Evolutionary conservation across 345 rosid genomes (phyloP).

Genomic region (Populus euphratica): DNA sequence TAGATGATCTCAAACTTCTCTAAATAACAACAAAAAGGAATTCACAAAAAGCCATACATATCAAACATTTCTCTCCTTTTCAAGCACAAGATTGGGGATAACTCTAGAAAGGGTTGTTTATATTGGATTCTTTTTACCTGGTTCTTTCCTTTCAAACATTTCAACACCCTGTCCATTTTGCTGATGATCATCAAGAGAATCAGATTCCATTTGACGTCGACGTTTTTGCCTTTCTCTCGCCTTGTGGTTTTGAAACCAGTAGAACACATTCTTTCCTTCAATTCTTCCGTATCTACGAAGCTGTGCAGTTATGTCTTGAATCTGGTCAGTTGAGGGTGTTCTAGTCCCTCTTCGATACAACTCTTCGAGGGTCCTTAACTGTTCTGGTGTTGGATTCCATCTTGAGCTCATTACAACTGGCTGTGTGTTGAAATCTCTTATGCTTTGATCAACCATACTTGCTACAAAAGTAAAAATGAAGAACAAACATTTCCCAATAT

Average conservation of each 20-base stretch:
- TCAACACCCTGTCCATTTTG: slow-evolving; percentile 26
- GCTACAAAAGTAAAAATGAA: slow-evolving; percentile 11
- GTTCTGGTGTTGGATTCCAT: slow-evolving; percentile 98
- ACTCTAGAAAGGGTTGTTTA: background rate
- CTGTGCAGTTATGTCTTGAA: slow-evolving; percentile 82
- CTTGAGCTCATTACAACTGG: slow-evolving; percentile 75
- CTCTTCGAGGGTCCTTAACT: slow-evolving; percentile 79
- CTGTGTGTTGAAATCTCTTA: slow-evolving; percentile 56
- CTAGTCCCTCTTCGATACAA: slow-evolving; percentile 75
- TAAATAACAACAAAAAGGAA: slow-evolving; percentile 21
- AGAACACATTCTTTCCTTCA: slow-evolving; percentile 94
- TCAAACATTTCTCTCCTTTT: slow-evolving; percentile 14
- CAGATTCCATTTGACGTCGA: slow-evolving; percentile 76
- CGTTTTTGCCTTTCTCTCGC: slow-evolving; percentile 87
- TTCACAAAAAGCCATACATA: slow-evolving; percentile 14
- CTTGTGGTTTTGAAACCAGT: slow-evolving; percentile 98
- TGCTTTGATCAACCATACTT: slow-evolving; percentile 53
- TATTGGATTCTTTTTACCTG: slow-evolving; percentile 27
- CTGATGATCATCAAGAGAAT: slow-evolving; percentile 19
- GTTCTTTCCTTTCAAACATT: slow-evolving; percentile 49
- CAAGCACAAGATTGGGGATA: background rate
- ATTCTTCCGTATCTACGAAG: slow-evolving; percentile 84
- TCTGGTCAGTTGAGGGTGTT: slow-evolving; percentile 88
- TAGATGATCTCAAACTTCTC: slow-evolving; percentile 1
- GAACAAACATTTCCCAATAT: background rate